Evolutionary conservation across 148 eudicot species (phyloP).

Genomic region (Arctostaphylos glauca): DNA sequence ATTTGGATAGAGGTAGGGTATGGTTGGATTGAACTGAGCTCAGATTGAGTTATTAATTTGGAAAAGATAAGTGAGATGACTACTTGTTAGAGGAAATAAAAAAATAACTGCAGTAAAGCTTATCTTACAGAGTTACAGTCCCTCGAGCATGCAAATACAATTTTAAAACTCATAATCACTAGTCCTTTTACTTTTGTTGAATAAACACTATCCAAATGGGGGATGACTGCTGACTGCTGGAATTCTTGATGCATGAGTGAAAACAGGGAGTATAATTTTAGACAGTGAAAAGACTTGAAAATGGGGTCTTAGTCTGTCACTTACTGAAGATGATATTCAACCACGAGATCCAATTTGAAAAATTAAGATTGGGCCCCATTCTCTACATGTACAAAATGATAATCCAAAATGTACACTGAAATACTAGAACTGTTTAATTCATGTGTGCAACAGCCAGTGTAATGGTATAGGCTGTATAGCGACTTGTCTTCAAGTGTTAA

Average conservation of each 20-base stretch:
- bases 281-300: not conserved
- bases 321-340: not conserved
- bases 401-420: not conserved
- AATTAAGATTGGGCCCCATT: not conserved
- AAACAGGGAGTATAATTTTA: not conserved
- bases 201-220: not conserved
- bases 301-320: not conserved
- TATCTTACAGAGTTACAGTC: not conserved
- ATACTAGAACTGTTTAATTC: no score
- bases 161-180: not conserved
- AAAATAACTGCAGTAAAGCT: not conserved
- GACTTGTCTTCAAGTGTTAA: not conserved
- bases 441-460: not conserved
- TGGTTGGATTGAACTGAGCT: not conserved
- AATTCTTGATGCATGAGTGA: not conserved
- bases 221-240: slow-evolving; percentile 4
- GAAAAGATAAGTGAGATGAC: not conserved
- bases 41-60: not conserved
- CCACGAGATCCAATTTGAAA: not conserved
- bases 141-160: not conserved
- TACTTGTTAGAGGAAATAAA: not conserved
- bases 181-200: not conserved
- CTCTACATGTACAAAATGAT: not conserved
- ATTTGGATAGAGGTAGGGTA: not conserved
- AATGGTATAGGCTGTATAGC: not conserved